phyloP scores from a whole-genome alignment of 2,329 filamentous ascomycete genomes.

The Pseudohalonectria lignicola region DNA sequence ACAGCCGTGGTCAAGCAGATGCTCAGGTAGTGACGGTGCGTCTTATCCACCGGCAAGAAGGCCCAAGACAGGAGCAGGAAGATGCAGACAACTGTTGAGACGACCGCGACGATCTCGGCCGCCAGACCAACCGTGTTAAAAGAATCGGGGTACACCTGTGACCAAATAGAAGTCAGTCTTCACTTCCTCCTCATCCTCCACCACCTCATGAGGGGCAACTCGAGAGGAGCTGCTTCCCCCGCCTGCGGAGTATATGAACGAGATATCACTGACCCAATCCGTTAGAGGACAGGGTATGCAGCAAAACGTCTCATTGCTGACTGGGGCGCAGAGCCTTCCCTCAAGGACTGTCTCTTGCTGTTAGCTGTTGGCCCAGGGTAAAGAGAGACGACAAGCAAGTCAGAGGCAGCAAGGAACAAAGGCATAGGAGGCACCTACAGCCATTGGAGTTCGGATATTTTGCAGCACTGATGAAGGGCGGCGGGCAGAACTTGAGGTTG shows the following conservation, averaged over 20 bases:
- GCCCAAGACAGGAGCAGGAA: constrained; percentile 75
- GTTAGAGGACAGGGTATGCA: constrained; percentile 86
- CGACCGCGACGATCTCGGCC: constrained; percentile 77
- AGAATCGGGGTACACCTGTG: constrained; percentile 49
- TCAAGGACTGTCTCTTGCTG: constrained; percentile 35
- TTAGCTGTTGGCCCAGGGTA: neutral
- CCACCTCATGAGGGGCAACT: too few relatives aligned
- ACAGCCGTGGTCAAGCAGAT: constrained; percentile 73
- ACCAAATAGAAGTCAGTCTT: too few relatives aligned
- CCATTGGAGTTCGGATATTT: constrained; percentile 7
- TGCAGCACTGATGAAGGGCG: neutral
- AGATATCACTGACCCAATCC: constrained; percentile 66
- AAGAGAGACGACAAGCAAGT: too few relatives aligned
- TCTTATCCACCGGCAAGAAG: constrained; percentile 75
- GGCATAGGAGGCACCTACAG: constrained; percentile 6
- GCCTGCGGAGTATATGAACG: too few relatives aligned
- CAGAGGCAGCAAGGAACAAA: neutral
- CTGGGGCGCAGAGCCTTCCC: constrained; percentile 41
- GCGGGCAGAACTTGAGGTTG: neutral
- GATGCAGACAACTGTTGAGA: constrained; percentile 56
- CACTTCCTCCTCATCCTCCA: too few relatives aligned
- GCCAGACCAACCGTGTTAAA: constrained; percentile 49
- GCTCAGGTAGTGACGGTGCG: constrained; percentile 84
- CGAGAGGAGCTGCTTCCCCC: too few relatives aligned
- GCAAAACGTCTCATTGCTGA: constrained; percentile 50